A percentile compares a stretch with the other conserved stretches of the same genome.
Evolutionary conservation across 2,329 filamentous ascomycete species (phyloP).

Genomic region (Pseudocercospora fijiensis): DNA sequence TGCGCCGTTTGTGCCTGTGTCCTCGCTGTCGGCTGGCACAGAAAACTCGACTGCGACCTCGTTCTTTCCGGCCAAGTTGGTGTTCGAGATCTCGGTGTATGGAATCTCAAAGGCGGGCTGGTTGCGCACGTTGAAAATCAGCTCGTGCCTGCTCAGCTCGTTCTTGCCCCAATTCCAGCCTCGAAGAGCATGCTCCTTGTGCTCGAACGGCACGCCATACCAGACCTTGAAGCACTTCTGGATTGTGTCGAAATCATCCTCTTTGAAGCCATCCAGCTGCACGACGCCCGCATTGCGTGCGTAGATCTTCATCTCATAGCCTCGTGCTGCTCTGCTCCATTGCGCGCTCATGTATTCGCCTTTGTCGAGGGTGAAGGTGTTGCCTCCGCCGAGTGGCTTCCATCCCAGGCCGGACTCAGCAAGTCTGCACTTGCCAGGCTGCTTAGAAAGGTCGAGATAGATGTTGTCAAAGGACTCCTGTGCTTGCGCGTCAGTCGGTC

Average conservation of each 20-base stretch:
- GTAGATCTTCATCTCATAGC: constrained; percentile 89
- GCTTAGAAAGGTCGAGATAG: constrained; percentile 91
- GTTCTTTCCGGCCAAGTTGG: constrained; percentile 94
- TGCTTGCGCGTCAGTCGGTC: constrained; percentile 8
- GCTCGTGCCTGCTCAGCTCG: constrained; percentile 91
- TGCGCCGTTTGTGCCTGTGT: constrained; percentile 70
- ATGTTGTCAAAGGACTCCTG: constrained; percentile 97
- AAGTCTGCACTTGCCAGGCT: constrained; percentile 89
- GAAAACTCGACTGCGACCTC: constrained; percentile 96
- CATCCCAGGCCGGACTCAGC: constrained; percentile 93
- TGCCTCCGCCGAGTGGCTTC: constrained; percentile 84
- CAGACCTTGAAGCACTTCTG: constrained; percentile 95
- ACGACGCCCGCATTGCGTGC: constrained; percentile 81
- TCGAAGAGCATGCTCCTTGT: constrained; percentile 87
- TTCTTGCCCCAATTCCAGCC: constrained; percentile 99
- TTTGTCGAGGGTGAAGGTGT: constrained; percentile 85
- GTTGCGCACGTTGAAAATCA: constrained; percentile 96
- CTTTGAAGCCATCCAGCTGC: constrained; percentile 91
- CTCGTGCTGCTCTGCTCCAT: constrained; percentile 91
- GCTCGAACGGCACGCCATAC: constrained; percentile 92
- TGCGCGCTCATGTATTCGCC: constrained; percentile 82
- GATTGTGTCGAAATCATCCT: constrained; percentile 90
- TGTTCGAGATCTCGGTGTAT: constrained; percentile 96
- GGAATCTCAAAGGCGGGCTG: constrained; percentile 94
- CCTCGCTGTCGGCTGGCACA: constrained; percentile 67